A percentile compares a stretch with the other conserved stretches of the same genome.
These are phyloP conservation scores for Tylopilus subfusipes DNA, from an alignment of 768 basidiomycete species.

Conservation along the genomic window DNA sequence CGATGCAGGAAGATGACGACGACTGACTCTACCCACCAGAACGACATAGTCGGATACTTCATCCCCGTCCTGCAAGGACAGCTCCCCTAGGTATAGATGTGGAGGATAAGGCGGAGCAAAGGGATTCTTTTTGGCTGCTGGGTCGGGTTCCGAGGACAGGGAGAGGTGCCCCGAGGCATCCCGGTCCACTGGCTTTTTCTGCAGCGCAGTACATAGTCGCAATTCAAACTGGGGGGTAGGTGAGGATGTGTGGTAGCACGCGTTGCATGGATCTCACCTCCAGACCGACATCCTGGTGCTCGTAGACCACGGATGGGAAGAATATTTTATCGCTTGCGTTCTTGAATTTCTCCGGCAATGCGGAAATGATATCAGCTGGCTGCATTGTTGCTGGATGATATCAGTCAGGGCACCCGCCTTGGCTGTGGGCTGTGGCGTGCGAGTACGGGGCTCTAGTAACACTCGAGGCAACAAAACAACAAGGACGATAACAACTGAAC, in stretches of 20 bases:
- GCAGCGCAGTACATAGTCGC: constrained; percentile 78
- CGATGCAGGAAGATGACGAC: neutral
- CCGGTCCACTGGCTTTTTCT: constrained; percentile 64
- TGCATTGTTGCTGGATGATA: constrained; percentile 13
- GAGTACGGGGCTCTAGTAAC: no score
- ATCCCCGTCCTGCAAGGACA: constrained; percentile 48
- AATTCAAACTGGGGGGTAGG: constrained; percentile 67
- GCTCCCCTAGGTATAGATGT: constrained; percentile 71
- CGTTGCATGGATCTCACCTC: constrained; percentile 44
- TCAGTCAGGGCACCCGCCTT: no score
- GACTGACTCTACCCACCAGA: constrained; percentile 48
- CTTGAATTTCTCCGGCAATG: constrained; percentile 53
- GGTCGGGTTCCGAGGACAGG: constrained; percentile 22
- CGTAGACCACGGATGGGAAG: constrained; percentile 69
- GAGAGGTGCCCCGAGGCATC: constrained; percentile 39
- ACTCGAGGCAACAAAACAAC: neutral
- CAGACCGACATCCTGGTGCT: constrained; percentile 57
- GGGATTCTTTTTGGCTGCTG: constrained; percentile 48
- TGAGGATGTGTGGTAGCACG: neutral
- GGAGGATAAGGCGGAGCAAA: constrained; percentile 85
- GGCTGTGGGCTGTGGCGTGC: constrained; percentile 10
- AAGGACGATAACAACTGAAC: neutral
- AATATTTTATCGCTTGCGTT: constrained; percentile 67
- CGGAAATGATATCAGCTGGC: constrained; percentile 49
- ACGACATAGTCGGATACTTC: constrained; percentile 60